Conservation (phyloP, 2,329 filamentous ascomycete genomes). For the Paecilomyces dactylethromorphus region DNA sequence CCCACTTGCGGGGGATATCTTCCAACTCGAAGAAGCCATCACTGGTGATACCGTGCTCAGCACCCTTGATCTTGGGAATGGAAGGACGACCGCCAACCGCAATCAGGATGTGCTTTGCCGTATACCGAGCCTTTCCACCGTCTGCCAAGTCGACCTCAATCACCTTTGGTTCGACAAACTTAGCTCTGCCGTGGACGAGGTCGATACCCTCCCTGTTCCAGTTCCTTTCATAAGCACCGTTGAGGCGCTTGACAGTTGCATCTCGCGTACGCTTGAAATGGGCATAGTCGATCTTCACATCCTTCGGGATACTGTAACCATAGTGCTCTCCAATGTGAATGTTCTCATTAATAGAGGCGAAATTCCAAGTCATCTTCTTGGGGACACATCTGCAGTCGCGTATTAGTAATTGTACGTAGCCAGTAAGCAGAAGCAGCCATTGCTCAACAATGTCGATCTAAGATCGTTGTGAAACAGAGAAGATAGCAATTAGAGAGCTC, state of each 20-base stretch:
- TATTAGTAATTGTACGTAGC: not conserved
- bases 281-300: slow-evolving; percentile 38
- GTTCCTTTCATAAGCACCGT: slow-evolving; percentile 44
- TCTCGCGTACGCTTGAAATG: slow-evolving; percentile 44
- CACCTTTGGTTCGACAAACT: slow-evolving; percentile 38
- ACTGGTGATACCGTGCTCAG: slow-evolving; percentile 45
- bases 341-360: slow-evolving; percentile 43
- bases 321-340: slow-evolving; percentile 41
- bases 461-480: not conserved
- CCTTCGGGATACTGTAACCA: slow-evolving; percentile 40
- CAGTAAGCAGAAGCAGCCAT: not conserved
- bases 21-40: slow-evolving; percentile 48
- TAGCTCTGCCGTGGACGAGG: slow-evolving; percentile 43
- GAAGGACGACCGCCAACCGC: slow-evolving; percentile 43
- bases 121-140: slow-evolving; percentile 33
- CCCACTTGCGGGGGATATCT: slow-evolving; percentile 44
- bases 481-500: not conserved
- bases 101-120: slow-evolving; percentile 43
- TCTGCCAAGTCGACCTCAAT: slow-evolving; percentile 40
- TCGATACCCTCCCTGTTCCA: slow-evolving; percentile 46
- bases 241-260: slow-evolving; percentile 38
- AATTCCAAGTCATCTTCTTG: slow-evolving; percentile 50
- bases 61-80: slow-evolving; percentile 37
- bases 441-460: not conserved
- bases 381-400: slow-evolving; percentile 39